phyloP scores from a whole-genome alignment of 805 yeast species.

The Teunomyces funiuensis region DNA sequence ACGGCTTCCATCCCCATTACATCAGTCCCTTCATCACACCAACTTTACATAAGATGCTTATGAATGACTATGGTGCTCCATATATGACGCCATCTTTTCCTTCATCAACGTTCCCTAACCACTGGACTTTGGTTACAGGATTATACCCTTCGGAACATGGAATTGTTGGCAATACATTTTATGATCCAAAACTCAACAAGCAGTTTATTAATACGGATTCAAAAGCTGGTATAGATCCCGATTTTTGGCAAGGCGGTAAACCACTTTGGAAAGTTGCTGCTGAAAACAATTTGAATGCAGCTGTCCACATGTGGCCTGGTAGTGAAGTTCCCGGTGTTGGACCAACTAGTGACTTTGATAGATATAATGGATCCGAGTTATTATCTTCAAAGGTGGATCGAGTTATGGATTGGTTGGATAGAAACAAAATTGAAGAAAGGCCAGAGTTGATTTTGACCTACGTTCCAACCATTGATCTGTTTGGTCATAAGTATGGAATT shows the following conservation, averaged over 20 bases:
- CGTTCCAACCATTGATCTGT: slow-evolving; percentile 79
- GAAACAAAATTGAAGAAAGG: slow-evolving; percentile 43
- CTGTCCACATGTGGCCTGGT: slow-evolving; percentile 98
- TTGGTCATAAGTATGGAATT: slow-evolving; percentile 74
- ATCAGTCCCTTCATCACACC: slow-evolving; percentile 70
- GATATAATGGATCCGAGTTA: slow-evolving; percentile 63
- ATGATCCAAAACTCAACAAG: slow-evolving; percentile 53
- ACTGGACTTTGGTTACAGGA: slow-evolving; percentile 90
- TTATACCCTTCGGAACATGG: slow-evolving; percentile 82
- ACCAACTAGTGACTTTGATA: slow-evolving; percentile 57
- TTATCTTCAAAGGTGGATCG: slow-evolving; percentile 57
- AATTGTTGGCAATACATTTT: slow-evolving; percentile 79
- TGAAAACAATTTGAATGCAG: slow-evolving; percentile 58
- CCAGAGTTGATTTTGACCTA: slow-evolving; percentile 79
- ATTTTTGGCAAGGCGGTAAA: slow-evolving; percentile 83
- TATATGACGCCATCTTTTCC: slow-evolving; percentile 88
- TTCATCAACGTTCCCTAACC: slow-evolving; percentile 86
- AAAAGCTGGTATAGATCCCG: slow-evolving; percentile 48
- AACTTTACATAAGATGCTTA: slow-evolving; percentile 55
- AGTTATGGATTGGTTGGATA: slow-evolving; percentile 68
- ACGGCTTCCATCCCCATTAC: slow-evolving; percentile 91
- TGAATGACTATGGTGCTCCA: slow-evolving; percentile 63
- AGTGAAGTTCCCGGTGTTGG: slow-evolving; percentile 65
- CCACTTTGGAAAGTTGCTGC: slow-evolving; percentile 83
- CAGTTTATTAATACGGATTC: slow-evolving; percentile 67